Conservation (phyloP, 495 filamentous ascomycete genomes). For the Neurospora intermedia region DNA sequence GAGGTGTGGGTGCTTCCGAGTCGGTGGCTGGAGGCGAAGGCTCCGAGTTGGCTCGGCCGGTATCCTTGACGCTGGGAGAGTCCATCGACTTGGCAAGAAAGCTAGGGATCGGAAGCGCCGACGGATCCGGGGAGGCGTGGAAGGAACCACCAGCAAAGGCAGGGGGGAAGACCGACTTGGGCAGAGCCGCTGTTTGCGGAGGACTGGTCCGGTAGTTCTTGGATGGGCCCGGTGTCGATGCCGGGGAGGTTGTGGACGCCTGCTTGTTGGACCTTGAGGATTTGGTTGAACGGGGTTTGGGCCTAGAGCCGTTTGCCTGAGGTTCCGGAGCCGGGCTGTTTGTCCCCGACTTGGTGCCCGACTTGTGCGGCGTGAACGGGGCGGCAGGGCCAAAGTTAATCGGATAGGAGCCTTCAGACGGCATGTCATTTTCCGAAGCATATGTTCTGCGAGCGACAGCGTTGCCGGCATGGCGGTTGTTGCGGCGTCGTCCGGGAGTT, state of each 20-base stretch:
- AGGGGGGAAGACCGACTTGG: constrained; percentile 34
- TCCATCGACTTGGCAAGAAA: constrained; percentile 79
- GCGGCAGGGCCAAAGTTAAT: constrained; percentile 13
- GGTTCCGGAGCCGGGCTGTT: constrained; percentile 15
- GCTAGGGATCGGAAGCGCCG: constrained; percentile 83
- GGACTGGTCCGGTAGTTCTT: constrained; percentile 31
- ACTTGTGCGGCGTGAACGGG: constrained; percentile 31
- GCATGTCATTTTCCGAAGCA: constrained; percentile 39
- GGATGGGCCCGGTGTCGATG: constrained; percentile 24
- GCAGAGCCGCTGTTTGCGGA: constrained; percentile 16
- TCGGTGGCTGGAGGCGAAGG: constrained; percentile 32
- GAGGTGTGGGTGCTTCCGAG: constrained; percentile 31
- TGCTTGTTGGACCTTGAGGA: constrained; percentile 26
- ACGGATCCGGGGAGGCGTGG: constrained; percentile 87
- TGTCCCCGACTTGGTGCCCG: constrained; percentile 13
- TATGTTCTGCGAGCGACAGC: constrained; percentile 31
- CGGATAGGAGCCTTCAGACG: constrained; percentile 11
- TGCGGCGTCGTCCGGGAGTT: constrained; percentile 32
- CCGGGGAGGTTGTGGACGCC: constrained; percentile 18
- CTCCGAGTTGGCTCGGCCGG: constrained; percentile 18
- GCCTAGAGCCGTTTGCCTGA: constrained; percentile 12
- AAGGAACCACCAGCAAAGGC: constrained; percentile 92
- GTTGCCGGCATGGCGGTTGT: constrained; percentile 23
- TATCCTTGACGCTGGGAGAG: constrained; percentile 32
- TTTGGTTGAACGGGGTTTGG: constrained; percentile 25